Evolutionary conservation across 352 stramenopile species (phyloP), one percentile per base, ranked within the genome.

Genomic region (Salisapilia sapeloensis): DNA sequence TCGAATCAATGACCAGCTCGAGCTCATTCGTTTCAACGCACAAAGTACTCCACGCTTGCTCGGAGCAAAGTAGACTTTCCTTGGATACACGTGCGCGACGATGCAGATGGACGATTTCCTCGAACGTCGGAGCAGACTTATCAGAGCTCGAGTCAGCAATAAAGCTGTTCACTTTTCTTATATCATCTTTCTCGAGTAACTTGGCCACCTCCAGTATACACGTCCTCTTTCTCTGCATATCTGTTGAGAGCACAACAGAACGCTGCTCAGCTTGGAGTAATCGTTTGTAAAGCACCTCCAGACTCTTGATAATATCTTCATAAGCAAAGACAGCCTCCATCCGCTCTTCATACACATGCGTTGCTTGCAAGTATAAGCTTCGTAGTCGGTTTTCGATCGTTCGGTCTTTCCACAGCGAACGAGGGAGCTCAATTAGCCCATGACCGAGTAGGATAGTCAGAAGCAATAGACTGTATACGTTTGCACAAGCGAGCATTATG

Each of bases 381-480:
- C 63, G 43, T 14, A 84, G 46, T 6, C 58, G 49, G 2, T 12
- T 27, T 24, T 57, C 46, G n/a, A 63, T 58, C 2, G 53, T 20
- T 1, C 57, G 50, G 21, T 52, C 48, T 20, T 36, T 51, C 60
- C 62, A 84, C 7, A 81, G 49, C 2, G 38, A 41, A 0, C 65
- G 53, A 0, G 69, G 69, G 31, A 78, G 61, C 19, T 70, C 59
- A 5, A 64, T 57, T 18, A 84, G 60, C 7, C 69, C 69, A 33
- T 72, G 69, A 0, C 64, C 69, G 4, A 84, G 46, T 24, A 84
- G 44, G 12, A 50, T 35, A 21, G 79, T 76, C 21, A 78, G 45
- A 59, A 59, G 76, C 10, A 52, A 35, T 20, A 84, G 33, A 7
- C 69, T 64, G 40, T 84, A 84, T 10, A 62, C 76, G 45, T 84